Base-by-base conservation (phyloP, 2,329 filamentous ascomycete species). In the Taxawa tesnikishii region DNA sequence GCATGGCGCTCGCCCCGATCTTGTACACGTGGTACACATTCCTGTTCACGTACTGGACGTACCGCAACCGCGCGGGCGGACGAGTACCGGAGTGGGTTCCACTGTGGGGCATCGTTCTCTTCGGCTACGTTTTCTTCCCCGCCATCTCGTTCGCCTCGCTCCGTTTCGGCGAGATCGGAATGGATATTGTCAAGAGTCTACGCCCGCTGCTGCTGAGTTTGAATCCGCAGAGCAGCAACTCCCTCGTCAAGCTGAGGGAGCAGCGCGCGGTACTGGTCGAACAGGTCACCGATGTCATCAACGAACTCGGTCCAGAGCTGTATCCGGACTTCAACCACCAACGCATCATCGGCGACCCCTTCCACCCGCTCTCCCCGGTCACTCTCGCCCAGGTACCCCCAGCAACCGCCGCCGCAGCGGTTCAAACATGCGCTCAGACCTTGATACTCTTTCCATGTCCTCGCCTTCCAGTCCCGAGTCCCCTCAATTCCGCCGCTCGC, bases 141-240 rank as follows among this genome's bases (percentile, higher is more conserved):
- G 71, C 76, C 15, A 80, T 94, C 46, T 94, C 87, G 0, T 94
- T 93, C 55, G 87, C 85, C 4, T 84, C 90, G 5, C 75, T 98
- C 32, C 79, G 90, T 8, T 93, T 96, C 43, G 90, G 90, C 28
- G 90, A 98, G 60, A 79, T 93, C n/a, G 90, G 88, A 32, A 94
- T 98, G 85, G 90, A 98, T 51, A 94, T 98, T 34, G 65, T 90
- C 62, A 98, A 96, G 59, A 96, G 88, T 0, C 70, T 98, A 11
- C 75, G 84, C 7, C 90, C 90, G 5, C 71, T 98, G 7, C 65
- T 93, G 28, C 67, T 94, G 19, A 90, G 83, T 42, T 69, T 96
- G 48, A 80, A 81, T 46, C 90, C 90, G 2, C 75, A 76, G 4
- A 88, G 83, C 2, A 79, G 76, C 53, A 93, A 87, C 60, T 83